These are phyloP conservation scores for Dorcoceras hygrometricum DNA, from an alignment of 257 asterid species.

Conservation along the genomic window DNA sequence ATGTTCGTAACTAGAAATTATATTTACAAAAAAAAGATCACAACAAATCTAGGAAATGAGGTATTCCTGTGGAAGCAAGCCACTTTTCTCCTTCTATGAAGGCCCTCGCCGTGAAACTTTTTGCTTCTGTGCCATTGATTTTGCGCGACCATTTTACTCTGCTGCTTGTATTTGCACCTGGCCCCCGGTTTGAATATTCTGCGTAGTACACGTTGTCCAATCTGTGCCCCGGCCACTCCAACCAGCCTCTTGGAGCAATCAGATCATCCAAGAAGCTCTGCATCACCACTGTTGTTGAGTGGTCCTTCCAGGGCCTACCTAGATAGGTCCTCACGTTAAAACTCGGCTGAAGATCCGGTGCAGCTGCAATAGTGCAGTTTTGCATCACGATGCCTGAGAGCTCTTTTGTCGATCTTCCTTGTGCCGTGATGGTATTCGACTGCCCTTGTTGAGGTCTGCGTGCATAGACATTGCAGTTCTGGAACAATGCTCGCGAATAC, in stretches of 20 bases:
- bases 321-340: background rate
- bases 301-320: conserved; percentile 14
- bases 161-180: background rate
- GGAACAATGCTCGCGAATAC: background rate
- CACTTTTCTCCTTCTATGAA: conserved; percentile 15
- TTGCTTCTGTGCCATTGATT: background rate
- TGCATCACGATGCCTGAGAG: background rate
- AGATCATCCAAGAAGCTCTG: background rate
- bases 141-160: background rate
- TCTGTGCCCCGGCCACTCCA: background rate
- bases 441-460: background rate
- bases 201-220: background rate
- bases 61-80: background rate
- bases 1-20: no score
- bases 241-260: conserved; percentile 1
- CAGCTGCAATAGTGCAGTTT: background rate
- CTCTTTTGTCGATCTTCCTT: background rate
- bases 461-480: background rate
- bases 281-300: conserved; percentile 12
- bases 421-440: background rate
- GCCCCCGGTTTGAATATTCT: conserved; percentile 10
- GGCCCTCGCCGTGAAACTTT: background rate
- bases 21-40: no score
- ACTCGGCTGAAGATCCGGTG: no score
- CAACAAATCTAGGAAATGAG: conserved; percentile 2